A percentile compares a stretch with the other conserved stretches of the same genome.
phyloP scores from a whole-genome alignment of 495 filamentous ascomycete species.

The Pyrenula aspistea region DNA sequence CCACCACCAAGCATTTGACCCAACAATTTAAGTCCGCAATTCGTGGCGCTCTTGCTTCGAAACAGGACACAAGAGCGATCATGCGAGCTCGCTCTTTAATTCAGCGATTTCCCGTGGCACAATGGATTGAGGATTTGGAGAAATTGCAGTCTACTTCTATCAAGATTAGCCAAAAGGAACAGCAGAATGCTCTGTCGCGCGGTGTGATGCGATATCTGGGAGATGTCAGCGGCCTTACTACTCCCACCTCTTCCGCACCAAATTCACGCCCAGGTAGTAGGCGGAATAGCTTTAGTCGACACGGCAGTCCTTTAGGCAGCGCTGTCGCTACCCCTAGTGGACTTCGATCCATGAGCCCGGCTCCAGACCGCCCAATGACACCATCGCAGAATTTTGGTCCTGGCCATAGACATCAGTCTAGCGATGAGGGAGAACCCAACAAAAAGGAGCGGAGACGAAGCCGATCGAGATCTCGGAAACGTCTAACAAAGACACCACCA shows the following conservation, averaged over 20 bases:
- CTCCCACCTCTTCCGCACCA: background rate
- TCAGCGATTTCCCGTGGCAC: conserved; percentile 54
- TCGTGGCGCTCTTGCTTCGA: conserved; percentile 43
- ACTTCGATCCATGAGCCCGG: conserved; percentile 4
- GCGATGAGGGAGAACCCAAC: no score
- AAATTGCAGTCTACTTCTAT: conserved; percentile 33
- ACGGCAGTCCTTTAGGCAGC: background rate
- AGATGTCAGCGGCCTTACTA: background rate
- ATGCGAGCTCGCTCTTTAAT: conserved; percentile 56
- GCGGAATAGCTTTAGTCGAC: background rate
- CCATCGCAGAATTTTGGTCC: conserved; percentile 6
- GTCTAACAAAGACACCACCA: conserved; percentile 8
- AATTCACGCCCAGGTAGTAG: background rate
- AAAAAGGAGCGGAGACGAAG: background rate
- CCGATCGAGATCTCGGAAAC: conserved; percentile 4
- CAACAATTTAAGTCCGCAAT: conserved; percentile 53
- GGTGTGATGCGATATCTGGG: background rate
- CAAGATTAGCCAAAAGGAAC: conserved; percentile 10
- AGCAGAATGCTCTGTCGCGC: conserved; percentile 4
- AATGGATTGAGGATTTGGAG: conserved; percentile 43
- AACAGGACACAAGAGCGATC: conserved; percentile 31
- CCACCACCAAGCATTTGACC: conserved; percentile 45
- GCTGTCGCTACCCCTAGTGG: conserved; percentile 1
- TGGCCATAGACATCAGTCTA: conserved; percentile 4
- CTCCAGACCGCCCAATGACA: conserved; percentile 4